Conservation (phyloP, 1,284 basidiomycete species). For the Farysia itapuensis region DNA sequence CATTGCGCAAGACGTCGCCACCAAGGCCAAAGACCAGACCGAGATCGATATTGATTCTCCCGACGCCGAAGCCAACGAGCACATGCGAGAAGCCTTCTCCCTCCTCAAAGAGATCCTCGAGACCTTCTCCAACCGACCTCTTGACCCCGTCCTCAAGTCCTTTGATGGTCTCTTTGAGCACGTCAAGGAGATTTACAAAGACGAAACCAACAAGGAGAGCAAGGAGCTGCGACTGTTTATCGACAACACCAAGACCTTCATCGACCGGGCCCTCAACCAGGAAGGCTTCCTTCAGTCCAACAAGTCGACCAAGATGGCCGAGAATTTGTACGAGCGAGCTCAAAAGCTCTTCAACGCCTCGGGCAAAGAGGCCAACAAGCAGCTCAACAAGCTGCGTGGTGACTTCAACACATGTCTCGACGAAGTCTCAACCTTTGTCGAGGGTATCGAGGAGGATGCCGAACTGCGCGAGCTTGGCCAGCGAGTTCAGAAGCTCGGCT, state of each 20-base stretch:
- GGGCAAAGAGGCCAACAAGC: slow-evolving; percentile 42
- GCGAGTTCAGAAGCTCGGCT: slow-evolving; percentile 60
- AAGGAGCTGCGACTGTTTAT: slow-evolving; percentile 60
- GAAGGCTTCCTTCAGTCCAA: slow-evolving; percentile 35
- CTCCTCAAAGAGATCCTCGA: slow-evolving; percentile 62
- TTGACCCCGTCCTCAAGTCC: slow-evolving; percentile 51
- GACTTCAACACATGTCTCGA: slow-evolving; percentile 27
- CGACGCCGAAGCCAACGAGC: slow-evolving; percentile 60
- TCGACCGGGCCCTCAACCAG: slow-evolving; percentile 38
- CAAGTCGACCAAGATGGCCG: slow-evolving; percentile 32
- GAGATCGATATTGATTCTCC: slow-evolving; percentile 60
- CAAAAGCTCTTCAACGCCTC: slow-evolving; percentile 32
- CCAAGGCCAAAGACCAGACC: slow-evolving; percentile 60
- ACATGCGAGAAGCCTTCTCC: slow-evolving; percentile 61
- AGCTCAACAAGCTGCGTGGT: slow-evolving; percentile 28
- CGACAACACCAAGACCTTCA: slow-evolving; percentile 40
- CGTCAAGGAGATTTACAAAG: slow-evolving; percentile 60
- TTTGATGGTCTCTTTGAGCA: slow-evolving; percentile 60
- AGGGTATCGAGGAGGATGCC: slow-evolving; percentile 33
- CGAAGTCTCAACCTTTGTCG: slow-evolving; percentile 28
- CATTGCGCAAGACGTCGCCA: slow-evolving; percentile 61
- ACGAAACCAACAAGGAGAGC: slow-evolving; percentile 43
- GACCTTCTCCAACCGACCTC: slow-evolving; percentile 57
- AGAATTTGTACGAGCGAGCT: slow-evolving; percentile 35
- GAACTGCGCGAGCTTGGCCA: slow-evolving; percentile 56